phyloP scores from a whole-genome alignment of 2,329 filamentous ascomycete species.

The Aureobasidium sp. region DNA sequence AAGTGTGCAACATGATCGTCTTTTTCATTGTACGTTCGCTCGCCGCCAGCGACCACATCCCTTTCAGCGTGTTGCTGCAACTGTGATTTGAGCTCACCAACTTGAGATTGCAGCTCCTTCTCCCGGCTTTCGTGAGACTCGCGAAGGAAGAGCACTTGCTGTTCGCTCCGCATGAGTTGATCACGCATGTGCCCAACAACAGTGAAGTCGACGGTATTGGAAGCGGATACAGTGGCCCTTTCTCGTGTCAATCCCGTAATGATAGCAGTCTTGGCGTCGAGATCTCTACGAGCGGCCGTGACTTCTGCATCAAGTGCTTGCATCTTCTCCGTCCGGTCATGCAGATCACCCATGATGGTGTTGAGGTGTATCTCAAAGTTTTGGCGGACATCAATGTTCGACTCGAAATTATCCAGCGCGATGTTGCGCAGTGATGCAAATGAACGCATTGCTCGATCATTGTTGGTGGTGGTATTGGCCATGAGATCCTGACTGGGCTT shows the following conservation, averaged over 20 bases:
- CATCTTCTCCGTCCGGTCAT: conserved; percentile 78
- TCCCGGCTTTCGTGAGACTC: conserved; percentile 67
- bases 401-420: conserved; percentile 75
- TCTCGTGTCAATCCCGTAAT: conserved; percentile 92
- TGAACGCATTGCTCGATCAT: conserved; percentile 85
- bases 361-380: conserved; percentile 90
- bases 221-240: conserved; percentile 74
- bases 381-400: conserved; percentile 74
- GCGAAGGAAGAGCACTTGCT: conserved; percentile 65
- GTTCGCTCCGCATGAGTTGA: conserved; percentile 77
- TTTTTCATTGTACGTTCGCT: conserved; percentile 26
- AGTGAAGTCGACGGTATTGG: conserved; percentile 80
- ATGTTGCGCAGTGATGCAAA: conserved; percentile 85
- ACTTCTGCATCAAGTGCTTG: conserved; percentile 84
- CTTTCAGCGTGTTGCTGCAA: conserved; percentile 29
- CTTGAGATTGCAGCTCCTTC: conserved; percentile 61
- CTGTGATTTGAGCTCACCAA: conserved; percentile 57
- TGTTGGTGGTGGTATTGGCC: conserved; percentile 24
- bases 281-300: conserved; percentile 78
- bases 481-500: conserved; percentile 81
- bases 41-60: conserved; percentile 18
- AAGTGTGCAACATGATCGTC: conserved; percentile 56
- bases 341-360: conserved; percentile 84
- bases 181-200: conserved; percentile 80
- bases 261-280: conserved; percentile 93